Conservation (phyloP, 345 rosid species). For the Camelina laxa region DNA sequence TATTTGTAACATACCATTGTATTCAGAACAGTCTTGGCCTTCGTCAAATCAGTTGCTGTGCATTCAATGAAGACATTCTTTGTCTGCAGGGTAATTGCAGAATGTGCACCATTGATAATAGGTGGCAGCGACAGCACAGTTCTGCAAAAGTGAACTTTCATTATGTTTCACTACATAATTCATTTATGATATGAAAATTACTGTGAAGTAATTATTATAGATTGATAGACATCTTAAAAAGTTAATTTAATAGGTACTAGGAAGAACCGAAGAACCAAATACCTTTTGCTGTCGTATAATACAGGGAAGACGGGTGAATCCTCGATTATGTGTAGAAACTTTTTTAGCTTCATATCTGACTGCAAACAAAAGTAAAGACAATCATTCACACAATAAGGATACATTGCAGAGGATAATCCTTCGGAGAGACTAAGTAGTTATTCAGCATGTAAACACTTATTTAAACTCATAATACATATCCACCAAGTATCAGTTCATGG, state of each 20-base stretch:
- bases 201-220: background rate
- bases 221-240: constrained; percentile 6
- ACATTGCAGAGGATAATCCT: background rate
- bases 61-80: constrained; percentile 95
- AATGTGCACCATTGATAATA: constrained; percentile 93
- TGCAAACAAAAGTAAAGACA: constrained; percentile 41
- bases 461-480: background rate
- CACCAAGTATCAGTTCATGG: background rate
- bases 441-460: background rate
- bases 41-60: constrained; percentile 91
- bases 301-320: constrained; percentile 85
- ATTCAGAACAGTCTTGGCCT: constrained; percentile 91
- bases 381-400: background rate
- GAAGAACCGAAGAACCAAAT: constrained; percentile 37
- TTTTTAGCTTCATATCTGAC: constrained; percentile 92
- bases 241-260: background rate
- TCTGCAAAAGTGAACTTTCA: constrained; percentile 52
- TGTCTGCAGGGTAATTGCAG: constrained; percentile 88
- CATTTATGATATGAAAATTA: background rate
- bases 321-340: constrained; percentile 89
- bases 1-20: constrained; percentile 66
- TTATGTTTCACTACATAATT: background rate
- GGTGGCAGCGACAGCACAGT: constrained; percentile 93
- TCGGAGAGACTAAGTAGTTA: background rate
- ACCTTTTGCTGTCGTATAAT: constrained; percentile 78